Evolutionary conservation across 2,329 filamentous ascomycete species (phyloP).

Genomic region (Ophiostoma himal-ulmi): DNA sequence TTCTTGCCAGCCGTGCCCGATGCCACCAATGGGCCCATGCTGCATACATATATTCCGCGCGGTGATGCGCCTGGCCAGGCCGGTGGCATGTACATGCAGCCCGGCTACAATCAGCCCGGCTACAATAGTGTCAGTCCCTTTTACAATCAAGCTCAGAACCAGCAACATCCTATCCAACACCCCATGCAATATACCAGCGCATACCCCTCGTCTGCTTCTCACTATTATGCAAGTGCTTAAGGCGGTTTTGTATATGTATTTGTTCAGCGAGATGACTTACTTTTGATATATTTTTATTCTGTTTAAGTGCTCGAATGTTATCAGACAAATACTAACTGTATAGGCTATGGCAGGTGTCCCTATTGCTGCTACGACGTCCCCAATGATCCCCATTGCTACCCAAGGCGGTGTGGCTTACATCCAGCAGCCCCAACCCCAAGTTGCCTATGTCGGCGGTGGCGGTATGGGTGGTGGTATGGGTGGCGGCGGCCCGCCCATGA

Average conservation of each 20-base stretch:
- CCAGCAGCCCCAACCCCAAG: conserved; percentile 18
- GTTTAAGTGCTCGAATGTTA: background rate
- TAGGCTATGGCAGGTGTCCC: conserved; percentile 8
- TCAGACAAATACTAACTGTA: background rate
- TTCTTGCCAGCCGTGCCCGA: conserved; percentile 56
- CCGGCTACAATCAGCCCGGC: conserved; percentile 17
- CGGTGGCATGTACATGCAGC: conserved; percentile 23
- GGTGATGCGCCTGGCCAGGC: conserved; percentile 35
- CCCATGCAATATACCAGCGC: background rate
- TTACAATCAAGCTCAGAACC: background rate
- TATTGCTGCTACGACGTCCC: conserved; percentile 24
- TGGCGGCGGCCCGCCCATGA: conserved; percentile 27
- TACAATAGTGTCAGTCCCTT: conserved; percentile 24
- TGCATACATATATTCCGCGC: conserved; percentile 52
- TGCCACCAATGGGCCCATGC: conserved; percentile 50
- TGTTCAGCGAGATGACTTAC: background rate
- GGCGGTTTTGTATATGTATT: background rate
- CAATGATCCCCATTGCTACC: conserved; percentile 22
- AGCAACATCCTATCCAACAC: background rate
- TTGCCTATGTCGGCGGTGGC: conserved; percentile 20
- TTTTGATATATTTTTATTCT: background rate
- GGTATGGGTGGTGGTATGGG: conserved; percentile 18
- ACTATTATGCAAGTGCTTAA: conserved; percentile 21
- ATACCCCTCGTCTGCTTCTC: background rate
- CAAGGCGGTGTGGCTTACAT: conserved; percentile 18